phyloP scores from a whole-genome alignment of 768 basidiomycete genomes.

The Roridomyces roridus region DNA sequence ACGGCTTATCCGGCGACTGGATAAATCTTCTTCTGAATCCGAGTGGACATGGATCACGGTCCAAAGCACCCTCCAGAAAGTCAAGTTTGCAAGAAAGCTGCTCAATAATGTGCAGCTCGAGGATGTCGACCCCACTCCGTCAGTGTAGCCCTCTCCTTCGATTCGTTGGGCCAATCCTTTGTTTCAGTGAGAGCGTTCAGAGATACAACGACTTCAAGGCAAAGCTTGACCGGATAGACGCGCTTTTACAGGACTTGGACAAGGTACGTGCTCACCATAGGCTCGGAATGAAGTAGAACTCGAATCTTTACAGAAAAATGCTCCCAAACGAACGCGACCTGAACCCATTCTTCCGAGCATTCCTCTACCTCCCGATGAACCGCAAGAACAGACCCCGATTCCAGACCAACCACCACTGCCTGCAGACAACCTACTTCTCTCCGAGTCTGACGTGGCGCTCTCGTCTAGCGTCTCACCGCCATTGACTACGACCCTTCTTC shows the following conservation, averaged over 20 bases:
- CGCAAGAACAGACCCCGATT: conserved; percentile 30
- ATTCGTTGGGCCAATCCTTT: background rate
- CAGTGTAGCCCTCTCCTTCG: conserved; percentile 26
- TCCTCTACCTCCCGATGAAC: conserved; percentile 44
- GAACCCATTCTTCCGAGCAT: conserved; percentile 60
- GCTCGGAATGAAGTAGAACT: too few relatives aligned
- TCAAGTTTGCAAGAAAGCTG: conserved; percentile 63
- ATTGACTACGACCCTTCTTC: conserved; percentile 32
- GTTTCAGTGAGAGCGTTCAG: conserved; percentile 45
- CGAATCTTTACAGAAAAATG: conserved; percentile 41
- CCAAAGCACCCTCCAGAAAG: conserved; percentile 55
- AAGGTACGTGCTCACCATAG: conserved; percentile 42
- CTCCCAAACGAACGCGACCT: conserved; percentile 46
- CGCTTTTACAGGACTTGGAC: conserved; percentile 55
- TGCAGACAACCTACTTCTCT: conserved; percentile 48
- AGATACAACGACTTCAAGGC: conserved; percentile 52
- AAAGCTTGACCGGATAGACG: conserved; percentile 63
- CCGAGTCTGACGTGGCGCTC: conserved; percentile 37
- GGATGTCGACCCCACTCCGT: conserved; percentile 51
- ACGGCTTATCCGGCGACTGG: conserved; percentile 65
- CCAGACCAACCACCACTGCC: conserved; percentile 23
- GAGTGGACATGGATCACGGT: conserved; percentile 63
- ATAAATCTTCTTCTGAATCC: conserved; percentile 53
- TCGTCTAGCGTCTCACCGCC: conserved; percentile 27
- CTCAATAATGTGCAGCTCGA: conserved; percentile 64